These are phyloP conservation scores for Helichrysum umbraculigerum DNA, from an alignment of 129 eudicot species.

Conservation along the genomic window DNA sequence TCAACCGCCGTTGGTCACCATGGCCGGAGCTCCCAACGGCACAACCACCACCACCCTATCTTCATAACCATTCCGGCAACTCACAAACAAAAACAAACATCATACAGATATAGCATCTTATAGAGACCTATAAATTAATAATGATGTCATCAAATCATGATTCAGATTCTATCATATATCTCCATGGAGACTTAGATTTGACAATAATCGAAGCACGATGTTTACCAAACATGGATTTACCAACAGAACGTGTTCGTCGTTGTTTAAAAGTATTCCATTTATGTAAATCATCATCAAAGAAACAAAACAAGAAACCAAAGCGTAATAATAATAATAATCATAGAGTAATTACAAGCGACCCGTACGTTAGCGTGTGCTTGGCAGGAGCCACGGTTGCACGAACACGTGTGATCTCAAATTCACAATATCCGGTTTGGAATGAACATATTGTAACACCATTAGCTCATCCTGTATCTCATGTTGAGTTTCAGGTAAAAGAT, in stretches of 20 bases:
- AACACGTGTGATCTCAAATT: slow-evolving; percentile 59
- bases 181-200: slow-evolving; percentile 71
- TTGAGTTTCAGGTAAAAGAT: slow-evolving; percentile 71
- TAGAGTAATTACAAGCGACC: slow-evolving; percentile 61
- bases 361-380: slow-evolving; percentile 53
- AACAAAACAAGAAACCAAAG: background rate
- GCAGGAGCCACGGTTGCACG: slow-evolving; percentile 73
- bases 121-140: background rate
- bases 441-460: slow-evolving; percentile 53
- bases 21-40: slow-evolving; percentile 23
- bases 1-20: slow-evolving; percentile 23
- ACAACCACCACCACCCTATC: background rate
- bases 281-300: slow-evolving; percentile 21
- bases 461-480: slow-evolving; percentile 60
- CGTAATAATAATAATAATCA: slow-evolving; percentile 15
- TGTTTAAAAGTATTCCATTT: slow-evolving; percentile 31
- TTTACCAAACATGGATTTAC: slow-evolving; percentile 63
- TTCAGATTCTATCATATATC: slow-evolving; percentile 24
- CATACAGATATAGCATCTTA: background rate
- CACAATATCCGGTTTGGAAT: slow-evolving; percentile 57
- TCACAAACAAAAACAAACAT: background rate
- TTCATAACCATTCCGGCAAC: slow-evolving; percentile 10
- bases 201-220: slow-evolving; percentile 52
- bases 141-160: background rate
- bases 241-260: slow-evolving; percentile 53